These are phyloP conservation scores for Solanum pimpinellifolium DNA, from an alignment of 257 asterid species.

Conservation along the genomic window DNA sequence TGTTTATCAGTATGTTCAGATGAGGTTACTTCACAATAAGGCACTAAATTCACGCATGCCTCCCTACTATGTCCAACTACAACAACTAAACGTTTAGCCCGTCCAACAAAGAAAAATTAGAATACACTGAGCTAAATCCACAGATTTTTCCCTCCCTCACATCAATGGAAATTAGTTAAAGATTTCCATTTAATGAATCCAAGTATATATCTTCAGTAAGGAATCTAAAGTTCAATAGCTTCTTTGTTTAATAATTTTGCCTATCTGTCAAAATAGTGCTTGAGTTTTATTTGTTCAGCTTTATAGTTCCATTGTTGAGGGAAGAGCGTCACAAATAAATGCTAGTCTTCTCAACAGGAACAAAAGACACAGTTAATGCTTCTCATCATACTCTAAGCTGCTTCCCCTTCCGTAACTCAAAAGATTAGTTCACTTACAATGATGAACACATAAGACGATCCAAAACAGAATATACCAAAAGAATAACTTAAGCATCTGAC, in stretches of 20 bases:
- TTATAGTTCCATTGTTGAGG: not conserved
- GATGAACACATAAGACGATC: not conserved
- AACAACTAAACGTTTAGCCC: not conserved
- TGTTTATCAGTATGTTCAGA: not conserved
- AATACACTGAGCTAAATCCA: not conserved
- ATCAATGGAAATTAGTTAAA: not conserved
- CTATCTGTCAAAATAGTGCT: not conserved
- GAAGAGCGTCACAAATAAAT: not conserved
- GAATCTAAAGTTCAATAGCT: not conserved
- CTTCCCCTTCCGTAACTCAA: not conserved
- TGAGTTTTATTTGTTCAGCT: not conserved
- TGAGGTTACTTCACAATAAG: not conserved
- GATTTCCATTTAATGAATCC: not conserved
- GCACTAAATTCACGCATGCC: accelerated
- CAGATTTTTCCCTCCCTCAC: not conserved
- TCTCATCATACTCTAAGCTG: not conserved
- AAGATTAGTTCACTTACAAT: not conserved
- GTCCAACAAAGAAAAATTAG: not conserved
- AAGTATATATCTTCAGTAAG: not conserved
- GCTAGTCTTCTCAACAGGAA: not conserved
- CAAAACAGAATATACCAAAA: not conserved
- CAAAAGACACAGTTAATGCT: not conserved
- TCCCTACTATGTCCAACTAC: not conserved
- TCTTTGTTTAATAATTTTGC: not conserved
- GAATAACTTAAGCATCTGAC: not conserved